Base-by-base conservation (phyloP, 1,284 basidiomycete genomes). In the Cryptococcus jaspeensis region DNA sequence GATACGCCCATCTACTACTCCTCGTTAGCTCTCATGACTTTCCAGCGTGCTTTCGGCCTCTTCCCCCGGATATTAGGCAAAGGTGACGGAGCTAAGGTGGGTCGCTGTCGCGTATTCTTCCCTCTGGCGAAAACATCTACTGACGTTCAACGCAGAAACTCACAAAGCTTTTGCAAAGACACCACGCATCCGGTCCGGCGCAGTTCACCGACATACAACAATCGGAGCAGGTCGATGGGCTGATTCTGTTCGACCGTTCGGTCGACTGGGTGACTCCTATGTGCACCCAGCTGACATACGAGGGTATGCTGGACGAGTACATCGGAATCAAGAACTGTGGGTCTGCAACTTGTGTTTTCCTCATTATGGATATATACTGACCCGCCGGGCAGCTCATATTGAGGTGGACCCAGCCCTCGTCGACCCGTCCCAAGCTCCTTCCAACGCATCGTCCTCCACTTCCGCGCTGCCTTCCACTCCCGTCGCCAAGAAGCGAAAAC, bases 191-290 rank as follows among this genome's bases (percentile, higher is more conserved):
- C 4, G 70, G 70, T 8, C 55, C 59, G 16, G 51, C 64, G 0
- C 56, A 69, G 23, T 72, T 67, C 52, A 56, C 62, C 8, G 66
- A 72, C 11, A 61, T 77, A 6, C 76, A 79, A 39, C 62, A 71
- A 16, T 79, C 79, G 0, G 72, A 78, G n/a, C 61, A 73, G 20
- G 84, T 99, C 54, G 96, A 99, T 73, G 87, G 86, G 20, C 79
- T 99, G 56, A 86, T 99, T 63, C 83, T 99, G 42, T 70, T 99
- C 55, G 96, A 99, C 74, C 85, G 96, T 50, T 84, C 87, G 43
- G 86, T 90, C n/a, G 96, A 99, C 73, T 89, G 97, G 86, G 87
- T 96, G 52, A 97, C 95, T 0, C 93, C 95, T 1, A 82, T 99
- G 53, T 85, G 95, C 46, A 99, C 95, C 1, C 95, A 99, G 71